Base-by-base conservation (phyloP, 2,329 filamentous ascomycete genomes). In the Gnomoniopsis sp. region DNA sequence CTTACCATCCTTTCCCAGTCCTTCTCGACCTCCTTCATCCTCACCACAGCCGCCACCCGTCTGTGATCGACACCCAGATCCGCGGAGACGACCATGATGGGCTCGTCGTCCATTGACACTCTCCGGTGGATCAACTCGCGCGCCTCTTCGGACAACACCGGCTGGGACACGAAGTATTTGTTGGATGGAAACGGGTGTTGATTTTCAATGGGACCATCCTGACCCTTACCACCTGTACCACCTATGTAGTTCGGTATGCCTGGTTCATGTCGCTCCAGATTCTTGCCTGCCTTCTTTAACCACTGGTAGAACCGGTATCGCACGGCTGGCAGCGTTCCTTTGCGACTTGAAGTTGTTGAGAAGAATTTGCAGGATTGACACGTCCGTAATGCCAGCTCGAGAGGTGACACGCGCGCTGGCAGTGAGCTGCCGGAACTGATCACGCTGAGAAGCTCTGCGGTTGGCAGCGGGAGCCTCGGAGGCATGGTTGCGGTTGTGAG, bases 1-100 rank as follows among this genome's bases (percentile, higher is more conserved):
- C 90, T 81, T 82, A 96, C 93, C 79, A 93, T 80, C 67, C 79
- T 72, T 63, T 82, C 72, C 90, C 88, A 92, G 65, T 88, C 79
- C 76, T 88, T 91, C 77, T 97, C 91, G 64, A 96, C 80, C 72
- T 91, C 86, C 77, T 93, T 93, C 68, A 97, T 77, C 67, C 93
- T 80, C 60, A 96, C 88, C 21, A 96, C 89, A 22, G 93, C 93
- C 30, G 87, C 92, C 19, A 96, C 89, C 66, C 93, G 83, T 68
- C 90, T 85, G 74, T 96, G 88, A 68, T 95, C 91, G 23, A 96
- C 84, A 30, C 87, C 85, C 66, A 90, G 82, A 68, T 91, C 83
- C 1, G 88, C 88, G 69, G 90, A 93, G 21, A 96, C 89, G 47
- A 83, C 83, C 68, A 91, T 88, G 62, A 96, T 78, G 58, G 88